Evolutionary conservation across 2,329 filamentous ascomycete species (phyloP).

Genomic region (Stemphylium lycopersici): DNA sequence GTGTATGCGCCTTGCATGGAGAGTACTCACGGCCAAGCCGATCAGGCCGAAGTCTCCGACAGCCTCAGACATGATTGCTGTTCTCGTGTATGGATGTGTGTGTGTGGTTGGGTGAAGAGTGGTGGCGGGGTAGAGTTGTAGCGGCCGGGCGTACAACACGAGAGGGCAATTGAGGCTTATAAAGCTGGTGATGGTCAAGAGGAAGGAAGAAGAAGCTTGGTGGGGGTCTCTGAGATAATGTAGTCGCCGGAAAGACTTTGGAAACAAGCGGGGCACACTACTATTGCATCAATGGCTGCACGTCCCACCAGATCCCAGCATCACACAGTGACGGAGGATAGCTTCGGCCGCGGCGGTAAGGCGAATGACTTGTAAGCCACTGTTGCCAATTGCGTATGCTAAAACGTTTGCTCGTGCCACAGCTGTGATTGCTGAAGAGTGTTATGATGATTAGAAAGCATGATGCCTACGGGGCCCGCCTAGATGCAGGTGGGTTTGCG

Average conservation of each 20-base stretch:
- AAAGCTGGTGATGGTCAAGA: constrained; percentile 29
- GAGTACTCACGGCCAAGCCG: constrained; percentile 54
- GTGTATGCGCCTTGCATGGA: not conserved
- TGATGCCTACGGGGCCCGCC: not conserved
- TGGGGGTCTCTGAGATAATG: constrained; percentile 45
- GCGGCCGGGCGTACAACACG: constrained; percentile 39
- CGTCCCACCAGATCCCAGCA: constrained; percentile 23
- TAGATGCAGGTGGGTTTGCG: constrained; percentile 2
- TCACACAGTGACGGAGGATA: constrained; percentile 10
- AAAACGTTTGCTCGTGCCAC: constrained; percentile 12
- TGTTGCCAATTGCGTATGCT: constrained; percentile 20
- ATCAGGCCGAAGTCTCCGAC: constrained; percentile 61
- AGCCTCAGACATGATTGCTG: constrained; percentile 47
- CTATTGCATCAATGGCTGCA: constrained; percentile 35
- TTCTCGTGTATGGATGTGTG: constrained; percentile 10
- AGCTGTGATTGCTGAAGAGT: constrained; percentile 10
- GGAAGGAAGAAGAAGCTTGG: constrained; percentile 24
- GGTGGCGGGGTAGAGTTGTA: constrained; percentile 40
- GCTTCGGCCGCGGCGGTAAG: constrained; percentile 41
- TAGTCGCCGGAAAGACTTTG: constrained; percentile 43
- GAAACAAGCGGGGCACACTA: constrained; percentile 40
- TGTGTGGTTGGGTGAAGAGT: constrained; percentile 10
- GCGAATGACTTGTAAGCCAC: constrained; percentile 15
- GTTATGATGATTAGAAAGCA: constrained; percentile 17
- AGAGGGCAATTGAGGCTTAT: constrained; percentile 31